These are phyloP conservation scores for Cotoneaster glaucophyllus DNA, from an alignment of 306 rosid genomes.

Conservation along the genomic window DNA sequence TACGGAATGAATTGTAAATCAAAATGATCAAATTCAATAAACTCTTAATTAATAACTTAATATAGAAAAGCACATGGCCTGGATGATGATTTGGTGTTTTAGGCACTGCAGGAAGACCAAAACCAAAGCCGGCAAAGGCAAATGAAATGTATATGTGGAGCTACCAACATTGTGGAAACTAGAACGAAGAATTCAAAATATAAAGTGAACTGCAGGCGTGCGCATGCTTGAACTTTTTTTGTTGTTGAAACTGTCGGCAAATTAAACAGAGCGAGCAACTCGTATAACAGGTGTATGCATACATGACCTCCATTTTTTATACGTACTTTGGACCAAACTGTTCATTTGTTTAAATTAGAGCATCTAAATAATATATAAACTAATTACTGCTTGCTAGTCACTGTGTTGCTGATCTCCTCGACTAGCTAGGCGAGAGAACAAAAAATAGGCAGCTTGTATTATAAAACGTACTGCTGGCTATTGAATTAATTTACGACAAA, in stretches of 20 bases:
- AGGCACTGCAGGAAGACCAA: background rate
- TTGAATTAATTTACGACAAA: too few relatives aligned
- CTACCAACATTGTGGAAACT: background rate
- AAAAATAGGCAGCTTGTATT: background rate
- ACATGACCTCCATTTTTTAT: background rate
- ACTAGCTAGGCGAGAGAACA: background rate
- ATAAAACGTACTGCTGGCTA: background rate
- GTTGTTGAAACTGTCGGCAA: background rate
- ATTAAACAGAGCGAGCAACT: background rate
- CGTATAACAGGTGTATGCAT: background rate
- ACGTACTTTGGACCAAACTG: background rate
- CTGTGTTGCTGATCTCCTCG: background rate
- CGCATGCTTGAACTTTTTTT: background rate
- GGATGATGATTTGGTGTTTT: background rate
- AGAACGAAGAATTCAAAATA: background rate
- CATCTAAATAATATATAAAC: background rate
- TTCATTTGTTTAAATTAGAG: background rate
- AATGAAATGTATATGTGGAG: background rate
- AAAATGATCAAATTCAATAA: too few relatives aligned
- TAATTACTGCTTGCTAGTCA: background rate
- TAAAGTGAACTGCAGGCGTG: background rate
- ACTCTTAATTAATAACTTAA: too few relatives aligned
- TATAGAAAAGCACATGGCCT: background rate
- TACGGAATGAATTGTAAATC: too few relatives aligned
- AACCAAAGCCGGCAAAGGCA: background rate